phyloP scores from a whole-genome alignment of 192 early-diverging fungal genomes.

The Mortierella hygrophila region DNA sequence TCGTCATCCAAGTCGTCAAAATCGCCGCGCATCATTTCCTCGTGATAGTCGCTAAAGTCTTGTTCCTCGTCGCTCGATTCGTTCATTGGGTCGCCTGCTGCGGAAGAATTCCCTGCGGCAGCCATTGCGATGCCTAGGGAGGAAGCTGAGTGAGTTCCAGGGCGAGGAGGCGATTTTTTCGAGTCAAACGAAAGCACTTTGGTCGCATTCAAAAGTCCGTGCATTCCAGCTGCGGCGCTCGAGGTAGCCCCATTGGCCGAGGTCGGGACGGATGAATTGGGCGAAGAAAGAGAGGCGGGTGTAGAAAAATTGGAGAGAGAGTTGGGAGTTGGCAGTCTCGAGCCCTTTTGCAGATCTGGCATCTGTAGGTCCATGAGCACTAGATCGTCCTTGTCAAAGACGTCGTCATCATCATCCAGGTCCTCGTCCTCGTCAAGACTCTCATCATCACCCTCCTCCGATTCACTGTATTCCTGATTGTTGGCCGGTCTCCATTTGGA shows the following conservation, averaged over 20 bases:
- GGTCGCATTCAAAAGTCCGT: constrained; percentile 47
- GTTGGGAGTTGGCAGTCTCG: constrained; percentile 23
- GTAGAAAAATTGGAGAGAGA: constrained; percentile 40
- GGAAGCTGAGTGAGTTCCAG: constrained; percentile 10
- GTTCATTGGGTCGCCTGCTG: constrained; percentile 8
- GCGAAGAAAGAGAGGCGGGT: constrained; percentile 19
- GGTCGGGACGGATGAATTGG: constrained; percentile 15
- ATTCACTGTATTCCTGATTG: constrained; percentile 50
- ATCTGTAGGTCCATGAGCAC: constrained; percentile 54
- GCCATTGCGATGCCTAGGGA: not conserved
- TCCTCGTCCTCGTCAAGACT: constrained; percentile 50
- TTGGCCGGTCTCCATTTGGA: constrained; percentile 48
- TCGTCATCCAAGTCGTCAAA: constrained; percentile 51
- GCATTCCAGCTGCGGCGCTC: constrained; percentile 39
- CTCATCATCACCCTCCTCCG: constrained; percentile 49
- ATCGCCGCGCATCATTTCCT: constrained; percentile 73
- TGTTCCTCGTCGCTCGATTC: constrained; percentile 59
- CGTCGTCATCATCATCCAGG: constrained; percentile 45
- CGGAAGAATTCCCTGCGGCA: not conserved
- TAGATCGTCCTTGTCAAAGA: constrained; percentile 54
- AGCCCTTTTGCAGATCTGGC: constrained; percentile 43
- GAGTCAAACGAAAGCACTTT: constrained; percentile 49
- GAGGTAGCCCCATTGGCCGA: constrained; percentile 13
- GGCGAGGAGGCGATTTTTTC: constrained; percentile 32
- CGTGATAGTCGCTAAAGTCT: constrained; percentile 67